These are phyloP conservation scores for Chrysanthemum makinoi DNA, from an alignment of 129 eudicot species.

Conservation along the genomic window DNA sequence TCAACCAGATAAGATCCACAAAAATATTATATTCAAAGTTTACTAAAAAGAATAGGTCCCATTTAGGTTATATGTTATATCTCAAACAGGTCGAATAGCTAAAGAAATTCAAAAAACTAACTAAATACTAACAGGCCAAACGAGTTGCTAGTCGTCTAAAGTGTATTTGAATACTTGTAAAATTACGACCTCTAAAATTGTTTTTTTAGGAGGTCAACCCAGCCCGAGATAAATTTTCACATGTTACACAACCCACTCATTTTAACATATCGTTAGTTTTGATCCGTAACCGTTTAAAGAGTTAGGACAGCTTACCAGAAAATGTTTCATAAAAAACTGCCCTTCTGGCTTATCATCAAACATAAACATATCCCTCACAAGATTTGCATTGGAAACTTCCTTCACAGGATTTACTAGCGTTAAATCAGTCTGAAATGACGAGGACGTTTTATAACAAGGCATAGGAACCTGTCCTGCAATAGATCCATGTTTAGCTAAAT, in stretches of 20 bases:
- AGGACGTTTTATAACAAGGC: conserved; percentile 20
- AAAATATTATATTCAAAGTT: too few relatives aligned
- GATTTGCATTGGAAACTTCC: conserved; percentile 12
- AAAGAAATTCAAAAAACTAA: too few relatives aligned
- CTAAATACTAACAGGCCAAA: too few relatives aligned
- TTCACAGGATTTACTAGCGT: conserved; percentile 11
- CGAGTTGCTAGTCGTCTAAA: too few relatives aligned
- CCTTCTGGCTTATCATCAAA: conserved; percentile 27
- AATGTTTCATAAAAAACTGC: conserved; percentile 31
- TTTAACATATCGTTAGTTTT: not conserved
- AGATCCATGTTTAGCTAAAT: conserved; percentile 45
- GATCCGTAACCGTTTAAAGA: not conserved
- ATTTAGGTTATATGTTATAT: too few relatives aligned
- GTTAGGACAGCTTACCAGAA: conserved; percentile 32
- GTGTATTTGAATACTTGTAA: too few relatives aligned
- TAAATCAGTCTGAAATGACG: conserved; percentile 16
- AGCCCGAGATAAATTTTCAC: not conserved
- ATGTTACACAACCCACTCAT: not conserved
- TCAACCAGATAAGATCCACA: too few relatives aligned
- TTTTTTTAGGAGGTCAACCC: too few relatives aligned
- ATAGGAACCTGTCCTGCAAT: conserved; percentile 33
- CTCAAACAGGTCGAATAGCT: too few relatives aligned
- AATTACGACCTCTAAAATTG: too few relatives aligned
- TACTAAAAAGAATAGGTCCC: too few relatives aligned
- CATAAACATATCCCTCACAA: conserved; percentile 29